These are phyloP conservation scores for Cladophialophora psammophila DNA, from an alignment of 2,329 filamentous ascomycete genomes.

Conservation along the genomic window DNA sequence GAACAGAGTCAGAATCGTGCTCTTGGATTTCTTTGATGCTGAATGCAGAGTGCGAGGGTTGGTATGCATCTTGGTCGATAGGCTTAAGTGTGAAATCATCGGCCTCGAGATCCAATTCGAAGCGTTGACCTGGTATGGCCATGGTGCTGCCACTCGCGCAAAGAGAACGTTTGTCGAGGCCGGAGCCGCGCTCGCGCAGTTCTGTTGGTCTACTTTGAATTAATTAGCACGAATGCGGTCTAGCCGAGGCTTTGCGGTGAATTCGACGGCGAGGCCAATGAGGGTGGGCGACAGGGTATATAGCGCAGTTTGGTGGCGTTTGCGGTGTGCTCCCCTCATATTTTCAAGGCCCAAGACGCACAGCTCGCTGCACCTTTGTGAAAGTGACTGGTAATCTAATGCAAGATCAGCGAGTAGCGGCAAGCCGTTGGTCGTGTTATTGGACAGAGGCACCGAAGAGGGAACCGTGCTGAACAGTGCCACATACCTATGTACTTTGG, in stretches of 20 bases:
- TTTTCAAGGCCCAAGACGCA: background rate
- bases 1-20: slow-evolving; percentile 61
- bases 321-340: background rate
- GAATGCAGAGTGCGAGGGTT: slow-evolving; percentile 43
- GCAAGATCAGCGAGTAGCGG: background rate
- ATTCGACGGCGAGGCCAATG: background rate
- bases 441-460: background rate
- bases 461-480: too few species aligned
- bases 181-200: background rate
- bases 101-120: slow-evolving; percentile 66
- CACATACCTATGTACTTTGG: background rate
- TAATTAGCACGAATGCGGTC: background rate
- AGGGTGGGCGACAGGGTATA: too few species aligned
- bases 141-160: slow-evolving; percentile 21
- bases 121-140: slow-evolving; percentile 61
- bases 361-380: background rate
- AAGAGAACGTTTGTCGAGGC: background rate
- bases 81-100: slow-evolving; percentile 47
- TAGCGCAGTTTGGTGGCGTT: too few species aligned
- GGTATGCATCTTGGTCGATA: slow-evolving; percentile 43
- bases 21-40: slow-evolving; percentile 81
- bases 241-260: slow-evolving; percentile 1
- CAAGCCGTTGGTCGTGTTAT: background rate
- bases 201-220: background rate
- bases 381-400: background rate